Conservation (phyloP, 768 basidiomycete species). For the Chiua virens region DNA sequence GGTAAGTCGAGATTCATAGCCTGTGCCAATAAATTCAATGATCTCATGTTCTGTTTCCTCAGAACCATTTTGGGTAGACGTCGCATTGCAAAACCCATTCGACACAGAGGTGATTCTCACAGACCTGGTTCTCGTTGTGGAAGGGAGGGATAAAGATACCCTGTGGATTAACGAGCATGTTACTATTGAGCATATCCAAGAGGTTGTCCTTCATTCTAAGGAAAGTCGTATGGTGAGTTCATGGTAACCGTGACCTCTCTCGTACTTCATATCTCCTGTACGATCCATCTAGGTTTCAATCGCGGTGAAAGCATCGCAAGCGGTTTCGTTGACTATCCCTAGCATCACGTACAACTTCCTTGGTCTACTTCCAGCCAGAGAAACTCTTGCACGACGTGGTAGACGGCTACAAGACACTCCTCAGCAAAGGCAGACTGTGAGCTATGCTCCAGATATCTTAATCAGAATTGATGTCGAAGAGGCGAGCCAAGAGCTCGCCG, state of each 20-base stretch:
- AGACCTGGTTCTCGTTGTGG: constrained; percentile 57
- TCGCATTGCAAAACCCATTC: constrained; percentile 69
- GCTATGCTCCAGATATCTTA: constrained; percentile 69
- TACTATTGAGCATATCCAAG: constrained; percentile 59
- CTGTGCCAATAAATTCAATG: not conserved
- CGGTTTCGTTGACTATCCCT: constrained; percentile 56
- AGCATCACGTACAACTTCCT: constrained; percentile 70
- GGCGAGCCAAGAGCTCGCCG: constrained; percentile 61
- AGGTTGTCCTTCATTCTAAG: constrained; percentile 59
- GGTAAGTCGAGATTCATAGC: constrained; percentile 41
- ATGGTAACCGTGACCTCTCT: not conserved
- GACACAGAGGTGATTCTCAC: constrained; percentile 70
- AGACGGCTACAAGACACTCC: constrained; percentile 74
- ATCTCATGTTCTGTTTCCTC: not conserved
- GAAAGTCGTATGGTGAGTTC: constrained; percentile 62
- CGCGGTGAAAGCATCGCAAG: constrained; percentile 50
- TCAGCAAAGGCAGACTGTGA: constrained; percentile 62
- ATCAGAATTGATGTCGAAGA: constrained; percentile 64
- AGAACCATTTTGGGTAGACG: constrained; percentile 81
- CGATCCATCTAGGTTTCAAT: constrained; percentile 53
- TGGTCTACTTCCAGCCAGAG: constrained; percentile 63
- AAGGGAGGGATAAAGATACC: constrained; percentile 32
- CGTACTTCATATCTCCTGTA: not conserved
- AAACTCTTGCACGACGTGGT: constrained; percentile 70
- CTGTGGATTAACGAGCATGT: constrained; percentile 41